These are phyloP conservation scores for Colletotrichum echinochloae DNA, from an alignment of 2,329 filamentous ascomycete species.

Conservation along the genomic window DNA sequence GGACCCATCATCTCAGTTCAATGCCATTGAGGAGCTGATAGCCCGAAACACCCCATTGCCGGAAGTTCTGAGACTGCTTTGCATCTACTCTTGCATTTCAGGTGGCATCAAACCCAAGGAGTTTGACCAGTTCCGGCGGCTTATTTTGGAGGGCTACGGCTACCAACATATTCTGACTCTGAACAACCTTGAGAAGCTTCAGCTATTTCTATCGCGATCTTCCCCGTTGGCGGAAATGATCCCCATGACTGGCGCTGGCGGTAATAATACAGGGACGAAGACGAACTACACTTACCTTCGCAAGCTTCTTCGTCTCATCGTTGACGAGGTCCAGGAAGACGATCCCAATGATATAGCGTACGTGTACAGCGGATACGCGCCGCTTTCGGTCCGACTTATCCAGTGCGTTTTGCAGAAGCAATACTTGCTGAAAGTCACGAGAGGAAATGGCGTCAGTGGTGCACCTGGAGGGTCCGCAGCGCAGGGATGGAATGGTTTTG, in stretches of 20 bases:
- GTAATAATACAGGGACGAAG: slow-evolving; percentile 73
- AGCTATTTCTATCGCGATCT: slow-evolving; percentile 82
- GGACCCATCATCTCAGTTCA: slow-evolving; percentile 89
- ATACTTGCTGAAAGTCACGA: slow-evolving; percentile 78
- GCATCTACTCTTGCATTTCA: slow-evolving; percentile 89
- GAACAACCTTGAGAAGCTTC: slow-evolving; percentile 87
- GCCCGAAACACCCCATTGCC: slow-evolving; percentile 83
- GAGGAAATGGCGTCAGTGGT: slow-evolving; percentile 66
- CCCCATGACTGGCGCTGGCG: slow-evolving; percentile 74
- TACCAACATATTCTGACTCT: slow-evolving; percentile 95
- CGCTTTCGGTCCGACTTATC: slow-evolving; percentile 88
- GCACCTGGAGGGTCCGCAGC: slow-evolving; percentile 59
- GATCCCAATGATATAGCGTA: slow-evolving; percentile 97
- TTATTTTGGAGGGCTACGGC: slow-evolving; percentile 92
- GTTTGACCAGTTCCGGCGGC: slow-evolving; percentile 87
- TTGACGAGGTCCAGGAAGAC: slow-evolving; percentile 96
- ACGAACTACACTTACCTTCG: slow-evolving; percentile 93
- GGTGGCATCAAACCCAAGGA: slow-evolving; percentile 91
- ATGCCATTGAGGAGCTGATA: slow-evolving; percentile 94
- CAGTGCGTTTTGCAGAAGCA: slow-evolving; percentile 95
- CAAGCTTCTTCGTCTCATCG: slow-evolving; percentile 87
- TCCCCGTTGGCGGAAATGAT: slow-evolving; percentile 86
- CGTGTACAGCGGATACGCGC: slow-evolving; percentile 97
- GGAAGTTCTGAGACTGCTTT: slow-evolving; percentile 87
- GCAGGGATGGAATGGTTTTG: slow-evolving; percentile 92